Evolutionary conservation across 495 filamentous ascomycete genomes (phyloP), one percentile per base, ranked within the genome.

Genomic region (Penicillium canariense): DNA sequence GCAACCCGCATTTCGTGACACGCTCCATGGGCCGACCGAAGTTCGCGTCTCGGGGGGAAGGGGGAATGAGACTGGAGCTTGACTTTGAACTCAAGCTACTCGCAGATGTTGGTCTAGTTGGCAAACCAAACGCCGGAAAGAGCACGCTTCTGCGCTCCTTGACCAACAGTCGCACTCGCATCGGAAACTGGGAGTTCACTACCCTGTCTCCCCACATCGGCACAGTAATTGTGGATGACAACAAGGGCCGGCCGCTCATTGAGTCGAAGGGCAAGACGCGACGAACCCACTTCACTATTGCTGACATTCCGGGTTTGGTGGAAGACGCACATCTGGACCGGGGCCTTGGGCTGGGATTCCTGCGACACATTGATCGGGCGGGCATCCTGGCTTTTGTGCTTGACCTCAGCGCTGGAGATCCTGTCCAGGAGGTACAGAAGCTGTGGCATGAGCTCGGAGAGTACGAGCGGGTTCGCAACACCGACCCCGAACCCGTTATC

Each of bases 141-240:
- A 94, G 88, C 66, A 97, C 95, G 0, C 79, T 98, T 7, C 81
- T 97, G 5, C 87, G 94, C 40, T 87, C 92, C 1, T 71, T 98
- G 58, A 95, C 82, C 58, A 86, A 88, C 59, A 91, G 89, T 69
- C 84, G 89, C 40, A 87, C 95, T 2, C 84, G 95, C 14, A 86
- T 98, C 25, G 94, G 94, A 20, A 83, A 90, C 63, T 98, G 94
- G 94, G 94, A 90, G 17, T 98, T 98, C 65, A 98, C 94, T 5
- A 98, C 94, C 0, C 77, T 98, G 5, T 86, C 89, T 36, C 94
- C 94, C 0, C 96, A 91, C 62, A 92, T 98, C 53, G 94, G 94
- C 32, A 98, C 95, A 1, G 90, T 97, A 12, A 87, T 97, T 5
- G 77, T 97, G 26, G 94, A 97, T 61, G 78, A 93, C 56, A 77